phyloP scores from a whole-genome alignment of 148 eudicot species.

The Rhododendron williamsianum region DNA sequence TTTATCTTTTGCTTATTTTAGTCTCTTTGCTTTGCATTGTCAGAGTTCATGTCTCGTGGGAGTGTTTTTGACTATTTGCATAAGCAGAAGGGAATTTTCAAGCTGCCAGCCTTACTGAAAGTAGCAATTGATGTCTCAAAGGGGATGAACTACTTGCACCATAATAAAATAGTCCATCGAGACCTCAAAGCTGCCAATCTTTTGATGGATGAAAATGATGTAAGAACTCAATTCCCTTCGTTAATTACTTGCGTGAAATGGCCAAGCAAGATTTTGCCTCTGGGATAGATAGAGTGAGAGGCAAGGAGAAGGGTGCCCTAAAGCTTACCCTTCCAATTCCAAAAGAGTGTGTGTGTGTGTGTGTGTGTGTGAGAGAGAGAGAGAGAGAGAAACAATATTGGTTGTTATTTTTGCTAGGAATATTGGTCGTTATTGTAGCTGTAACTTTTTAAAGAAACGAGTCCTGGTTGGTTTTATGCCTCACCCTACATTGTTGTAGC shows the following conservation, averaged over 20 bases:
- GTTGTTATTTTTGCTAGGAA: no score
- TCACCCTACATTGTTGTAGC: not conserved
- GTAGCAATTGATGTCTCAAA: slow-evolving; percentile 73
- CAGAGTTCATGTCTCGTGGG: slow-evolving; percentile 82
- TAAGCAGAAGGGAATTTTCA: slow-evolving; percentile 53
- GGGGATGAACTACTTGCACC: slow-evolving; percentile 88
- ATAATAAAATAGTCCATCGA: slow-evolving; percentile 75
- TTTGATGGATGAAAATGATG: slow-evolving; percentile 70
- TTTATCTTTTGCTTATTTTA: not conserved
- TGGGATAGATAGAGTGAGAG: not conserved
- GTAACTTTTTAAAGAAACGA: not conserved
- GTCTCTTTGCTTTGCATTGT: not conserved
- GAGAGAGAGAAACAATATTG: no score
- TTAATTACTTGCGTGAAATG: not conserved
- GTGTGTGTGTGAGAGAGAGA: no score
- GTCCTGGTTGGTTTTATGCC: not conserved
- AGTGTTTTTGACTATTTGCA: slow-evolving; percentile 74
- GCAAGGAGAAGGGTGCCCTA: not conserved
- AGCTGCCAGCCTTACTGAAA: slow-evolving; percentile 53
- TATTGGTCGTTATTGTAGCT: not conserved
- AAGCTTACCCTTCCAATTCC: not conserved
- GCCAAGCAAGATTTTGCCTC: not conserved
- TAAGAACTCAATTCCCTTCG: slow-evolving; percentile 28
- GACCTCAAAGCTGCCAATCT: slow-evolving; percentile 91
- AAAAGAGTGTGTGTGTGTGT: not conserved